Conservation (phyloP, 345 rosid genomes). For the Eucalyptus erythrocorys region DNA sequence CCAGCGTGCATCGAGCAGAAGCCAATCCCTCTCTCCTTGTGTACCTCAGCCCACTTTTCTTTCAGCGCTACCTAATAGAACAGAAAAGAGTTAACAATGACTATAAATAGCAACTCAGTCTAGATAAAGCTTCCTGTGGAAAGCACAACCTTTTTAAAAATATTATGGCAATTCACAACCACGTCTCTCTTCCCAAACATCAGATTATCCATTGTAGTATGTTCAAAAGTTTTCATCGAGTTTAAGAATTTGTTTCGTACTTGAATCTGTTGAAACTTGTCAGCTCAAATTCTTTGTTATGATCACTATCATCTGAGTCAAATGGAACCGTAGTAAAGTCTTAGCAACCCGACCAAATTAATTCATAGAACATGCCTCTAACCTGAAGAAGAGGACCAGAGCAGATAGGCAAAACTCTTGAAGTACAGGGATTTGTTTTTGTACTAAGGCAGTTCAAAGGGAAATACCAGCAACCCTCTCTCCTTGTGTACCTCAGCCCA, state of each 20-base stretch:
- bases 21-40: constrained; percentile 56
- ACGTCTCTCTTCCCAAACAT: background rate
- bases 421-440: background rate
- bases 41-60: constrained; percentile 65
- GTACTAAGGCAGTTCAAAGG: background rate
- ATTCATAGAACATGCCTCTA: background rate
- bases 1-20: constrained; percentile 95
- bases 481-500: constrained; percentile 63
- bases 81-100: background rate
- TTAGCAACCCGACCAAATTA: background rate
- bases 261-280: background rate
- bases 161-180: background rate
- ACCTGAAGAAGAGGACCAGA: background rate
- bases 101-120: background rate
- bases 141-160: background rate
- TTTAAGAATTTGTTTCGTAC: background rate
- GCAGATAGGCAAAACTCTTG: background rate
- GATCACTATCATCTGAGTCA: background rate
- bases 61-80: constrained; percentile 56
- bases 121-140: background rate
- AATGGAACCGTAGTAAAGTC: background rate
- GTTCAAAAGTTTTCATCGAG: background rate
- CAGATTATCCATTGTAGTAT: background rate
- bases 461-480: constrained; percentile 14
- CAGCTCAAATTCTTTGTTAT: background rate